These are phyloP conservation scores for Puccinia coronata DNA, from an alignment of 1,284 basidiomycete genomes.

Conservation along the genomic window DNA sequence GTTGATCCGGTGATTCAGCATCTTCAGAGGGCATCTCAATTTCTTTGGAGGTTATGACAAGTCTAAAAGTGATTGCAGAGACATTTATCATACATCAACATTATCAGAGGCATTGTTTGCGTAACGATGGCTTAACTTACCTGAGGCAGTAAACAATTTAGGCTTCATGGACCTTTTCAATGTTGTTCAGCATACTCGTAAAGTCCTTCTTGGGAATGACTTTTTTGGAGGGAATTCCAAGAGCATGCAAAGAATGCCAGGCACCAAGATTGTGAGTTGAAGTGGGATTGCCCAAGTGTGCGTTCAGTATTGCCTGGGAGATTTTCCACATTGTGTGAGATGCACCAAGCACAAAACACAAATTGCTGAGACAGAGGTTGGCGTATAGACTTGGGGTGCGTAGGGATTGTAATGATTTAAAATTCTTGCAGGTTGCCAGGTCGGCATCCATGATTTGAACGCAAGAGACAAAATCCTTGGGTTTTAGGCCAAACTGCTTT, in stretches of 20 bases:
- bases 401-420: neutral
- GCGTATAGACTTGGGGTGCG: neutral
- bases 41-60: too few species aligned
- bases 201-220: neutral
- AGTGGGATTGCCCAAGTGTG: neutral
- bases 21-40: too few species aligned
- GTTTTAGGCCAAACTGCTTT: neutral
- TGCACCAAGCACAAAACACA: neutral
- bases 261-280: neutral
- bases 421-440: neutral
- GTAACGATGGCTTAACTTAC: neutral
- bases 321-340: neutral
- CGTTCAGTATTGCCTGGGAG: neutral
- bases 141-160: neutral
- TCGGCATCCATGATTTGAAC: neutral
- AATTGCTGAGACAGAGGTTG: neutral
- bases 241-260: neutral
- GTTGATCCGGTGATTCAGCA: neutral
- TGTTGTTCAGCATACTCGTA: neutral
- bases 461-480: neutral
- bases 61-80: too few species aligned
- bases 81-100: neutral
- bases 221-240: conserved; percentile 16
- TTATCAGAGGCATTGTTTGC: neutral
- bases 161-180: neutral